Evolutionary conservation across 2,329 filamentous ascomycete genomes (phyloP).

Genomic region (Colletotrichum liriopes): DNA sequence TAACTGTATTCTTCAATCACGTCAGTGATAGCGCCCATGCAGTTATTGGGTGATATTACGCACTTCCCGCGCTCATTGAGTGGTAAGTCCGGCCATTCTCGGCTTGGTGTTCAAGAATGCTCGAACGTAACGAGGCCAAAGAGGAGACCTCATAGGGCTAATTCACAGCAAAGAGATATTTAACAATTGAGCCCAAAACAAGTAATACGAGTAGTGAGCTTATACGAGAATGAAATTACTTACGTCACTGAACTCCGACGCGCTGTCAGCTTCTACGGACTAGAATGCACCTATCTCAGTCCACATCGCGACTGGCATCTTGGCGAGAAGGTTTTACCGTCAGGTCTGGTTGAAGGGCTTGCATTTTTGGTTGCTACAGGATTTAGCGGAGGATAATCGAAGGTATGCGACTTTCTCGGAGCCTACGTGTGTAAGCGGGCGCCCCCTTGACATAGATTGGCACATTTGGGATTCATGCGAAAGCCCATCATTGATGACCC

Average conservation of each 20-base stretch:
- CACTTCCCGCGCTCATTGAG: constrained; percentile 44
- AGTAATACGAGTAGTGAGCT: background rate
- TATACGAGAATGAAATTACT: background rate
- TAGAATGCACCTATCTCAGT: background rate
- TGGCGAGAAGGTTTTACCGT: background rate
- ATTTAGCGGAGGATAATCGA: too few relatives aligned
- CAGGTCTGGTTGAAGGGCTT: background rate
- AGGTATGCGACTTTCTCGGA: background rate
- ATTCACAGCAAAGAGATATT: background rate
- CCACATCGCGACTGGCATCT: background rate
- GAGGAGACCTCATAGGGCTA: constrained; percentile 8
- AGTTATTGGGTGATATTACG: background rate
- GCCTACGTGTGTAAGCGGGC: background rate
- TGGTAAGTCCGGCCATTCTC: constrained; percentile 58
- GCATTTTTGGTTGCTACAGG: background rate
- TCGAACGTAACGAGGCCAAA: constrained; percentile 46
- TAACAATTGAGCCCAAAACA: background rate
- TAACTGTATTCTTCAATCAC: constrained; percentile 45
- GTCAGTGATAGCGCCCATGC: background rate
- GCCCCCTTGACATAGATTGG: background rate
- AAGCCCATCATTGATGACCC: background rate
- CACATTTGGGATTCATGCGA: too few relatives aligned
- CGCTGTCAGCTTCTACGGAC: background rate
- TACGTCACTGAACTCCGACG: background rate
- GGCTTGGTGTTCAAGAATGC: constrained; percentile 53